phyloP scores from a whole-genome alignment of 257 asterid species.

The Mentha longifolia region DNA sequence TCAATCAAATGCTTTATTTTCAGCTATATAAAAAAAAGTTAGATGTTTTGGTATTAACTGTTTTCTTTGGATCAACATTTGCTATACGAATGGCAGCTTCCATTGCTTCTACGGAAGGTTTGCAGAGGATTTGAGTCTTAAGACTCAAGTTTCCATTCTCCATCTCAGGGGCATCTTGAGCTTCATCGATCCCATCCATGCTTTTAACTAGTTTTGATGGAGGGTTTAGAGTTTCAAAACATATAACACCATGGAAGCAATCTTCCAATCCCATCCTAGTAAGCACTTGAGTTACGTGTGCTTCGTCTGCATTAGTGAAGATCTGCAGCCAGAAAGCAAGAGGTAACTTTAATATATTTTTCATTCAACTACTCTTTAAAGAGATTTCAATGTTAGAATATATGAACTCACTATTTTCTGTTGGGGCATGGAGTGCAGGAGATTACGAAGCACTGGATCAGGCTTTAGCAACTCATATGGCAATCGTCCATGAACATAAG shows the following conservation, averaged over 20 bases:
- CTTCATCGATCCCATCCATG: constrained; percentile 23
- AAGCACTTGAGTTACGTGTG: constrained; percentile 68
- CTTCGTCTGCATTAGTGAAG: constrained; percentile 82
- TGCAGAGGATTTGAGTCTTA: constrained; percentile 60
- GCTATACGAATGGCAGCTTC: constrained; percentile 76
- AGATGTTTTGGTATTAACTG: constrained; percentile 44
- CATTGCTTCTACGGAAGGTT: constrained; percentile 73
- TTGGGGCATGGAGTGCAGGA: constrained; percentile 81
- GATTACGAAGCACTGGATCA: constrained; percentile 71
- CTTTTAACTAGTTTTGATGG: constrained; percentile 27
- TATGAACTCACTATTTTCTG: constrained; percentile 65
- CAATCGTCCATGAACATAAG: constrained; percentile 79
- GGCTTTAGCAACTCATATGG: constrained; percentile 78
- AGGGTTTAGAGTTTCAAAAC: constrained; percentile 89
- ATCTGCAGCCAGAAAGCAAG: constrained; percentile 54
- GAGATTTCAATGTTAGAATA: constrained; percentile 3
- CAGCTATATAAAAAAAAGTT: not conserved
- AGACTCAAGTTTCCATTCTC: constrained; percentile 1
- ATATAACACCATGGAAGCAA: constrained; percentile 85
- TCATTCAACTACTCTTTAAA: not conserved
- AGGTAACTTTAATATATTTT: constrained; percentile 21
- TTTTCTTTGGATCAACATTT: constrained; percentile 69
- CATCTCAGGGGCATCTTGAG: constrained; percentile 22
- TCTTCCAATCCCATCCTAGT: constrained; percentile 73
- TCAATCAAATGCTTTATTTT: not conserved